A percentile compares a stretch with the other conserved stretches of the same genome.
These are phyloP conservation scores for Cystofilobasidium macerans DNA, from an alignment of 768 basidiomycete genomes.

Conservation along the genomic window DNA sequence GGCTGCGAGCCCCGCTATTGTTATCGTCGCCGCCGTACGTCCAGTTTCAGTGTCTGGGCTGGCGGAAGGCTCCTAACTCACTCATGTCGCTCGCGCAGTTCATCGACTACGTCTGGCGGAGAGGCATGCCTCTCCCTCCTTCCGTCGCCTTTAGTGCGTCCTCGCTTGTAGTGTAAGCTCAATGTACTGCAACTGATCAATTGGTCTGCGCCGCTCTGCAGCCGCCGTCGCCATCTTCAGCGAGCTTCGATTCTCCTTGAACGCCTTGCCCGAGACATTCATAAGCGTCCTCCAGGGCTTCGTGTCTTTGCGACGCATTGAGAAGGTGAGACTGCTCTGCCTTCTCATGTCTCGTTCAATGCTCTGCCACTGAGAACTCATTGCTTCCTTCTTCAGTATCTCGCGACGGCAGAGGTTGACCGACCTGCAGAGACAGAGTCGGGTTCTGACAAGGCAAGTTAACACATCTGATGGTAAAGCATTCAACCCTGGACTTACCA, in stretches of 20 bases:
- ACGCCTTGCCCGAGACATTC: conserved; percentile 79
- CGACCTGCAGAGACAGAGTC: conserved; percentile 50
- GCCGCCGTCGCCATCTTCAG: conserved; percentile 53
- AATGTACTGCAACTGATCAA: neutral
- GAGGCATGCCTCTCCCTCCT: conserved; percentile 48
- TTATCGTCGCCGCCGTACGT: conserved; percentile 42
- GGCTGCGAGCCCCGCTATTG: conserved; percentile 47
- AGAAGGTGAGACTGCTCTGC: conserved; percentile 42
- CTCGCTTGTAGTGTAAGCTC: neutral
- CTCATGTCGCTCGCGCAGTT: neutral
- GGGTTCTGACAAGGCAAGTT: conserved; percentile 42
- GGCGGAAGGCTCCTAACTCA: no score
- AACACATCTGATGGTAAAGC: no score
- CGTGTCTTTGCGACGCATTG: conserved; percentile 84
- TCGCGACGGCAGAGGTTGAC: conserved; percentile 61
- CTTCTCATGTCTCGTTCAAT: neutral
- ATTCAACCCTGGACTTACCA: no score
- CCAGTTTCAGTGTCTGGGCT: neutral
- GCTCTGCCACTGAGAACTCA: neutral
- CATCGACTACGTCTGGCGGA: conserved; percentile 18
- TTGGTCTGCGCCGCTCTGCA: neutral
- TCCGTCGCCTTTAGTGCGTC: conserved; percentile 67
- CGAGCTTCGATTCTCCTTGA: conserved; percentile 53
- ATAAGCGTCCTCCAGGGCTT: conserved; percentile 62
- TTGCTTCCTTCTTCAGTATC: conserved; percentile 45